These are phyloP conservation scores for Capillidium heterosporum DNA, from an alignment of 371 early-diverging fungal species.

Conservation along the genomic window DNA sequence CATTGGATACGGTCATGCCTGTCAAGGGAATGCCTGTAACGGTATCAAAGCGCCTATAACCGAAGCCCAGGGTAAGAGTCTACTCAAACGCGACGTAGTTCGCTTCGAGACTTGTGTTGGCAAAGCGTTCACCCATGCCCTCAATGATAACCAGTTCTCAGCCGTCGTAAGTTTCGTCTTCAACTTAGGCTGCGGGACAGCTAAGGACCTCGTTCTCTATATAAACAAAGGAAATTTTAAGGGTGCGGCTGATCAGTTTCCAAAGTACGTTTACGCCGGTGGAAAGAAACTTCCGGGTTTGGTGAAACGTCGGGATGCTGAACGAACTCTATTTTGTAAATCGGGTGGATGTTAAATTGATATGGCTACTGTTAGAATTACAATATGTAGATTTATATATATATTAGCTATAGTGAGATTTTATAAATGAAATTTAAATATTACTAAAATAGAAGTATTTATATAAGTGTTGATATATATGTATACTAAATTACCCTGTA, in stretches of 20 bases:
- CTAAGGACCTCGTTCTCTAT: neutral
- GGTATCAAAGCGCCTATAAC: neutral
- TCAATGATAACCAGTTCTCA: neutral
- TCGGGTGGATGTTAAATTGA: neutral
- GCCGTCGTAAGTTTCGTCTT: neutral
- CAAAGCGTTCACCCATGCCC: neutral
- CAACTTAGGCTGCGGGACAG: neutral
- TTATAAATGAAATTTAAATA: too few relatives aligned
- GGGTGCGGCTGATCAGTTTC: neutral
- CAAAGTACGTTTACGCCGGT: too few relatives aligned
- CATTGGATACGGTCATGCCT: constrained; percentile 2
- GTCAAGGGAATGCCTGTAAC: neutral
- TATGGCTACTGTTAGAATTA: too few relatives aligned
- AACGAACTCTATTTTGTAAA: neutral
- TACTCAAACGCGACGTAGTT: neutral
- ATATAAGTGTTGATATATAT: too few relatives aligned
- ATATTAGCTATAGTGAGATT: too few relatives aligned
- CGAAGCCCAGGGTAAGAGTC: neutral
- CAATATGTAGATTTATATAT: too few relatives aligned
- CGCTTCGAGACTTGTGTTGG: neutral
- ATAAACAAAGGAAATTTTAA: neutral
- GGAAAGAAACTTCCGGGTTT: neutral
- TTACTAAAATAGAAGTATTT: too few relatives aligned
- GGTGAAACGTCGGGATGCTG: neutral
- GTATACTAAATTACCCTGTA: too few relatives aligned